These are phyloP conservation scores for Aspergillus brasiliensis DNA, from an alignment of 2,329 filamentous ascomycete species.

Conservation along the genomic window DNA sequence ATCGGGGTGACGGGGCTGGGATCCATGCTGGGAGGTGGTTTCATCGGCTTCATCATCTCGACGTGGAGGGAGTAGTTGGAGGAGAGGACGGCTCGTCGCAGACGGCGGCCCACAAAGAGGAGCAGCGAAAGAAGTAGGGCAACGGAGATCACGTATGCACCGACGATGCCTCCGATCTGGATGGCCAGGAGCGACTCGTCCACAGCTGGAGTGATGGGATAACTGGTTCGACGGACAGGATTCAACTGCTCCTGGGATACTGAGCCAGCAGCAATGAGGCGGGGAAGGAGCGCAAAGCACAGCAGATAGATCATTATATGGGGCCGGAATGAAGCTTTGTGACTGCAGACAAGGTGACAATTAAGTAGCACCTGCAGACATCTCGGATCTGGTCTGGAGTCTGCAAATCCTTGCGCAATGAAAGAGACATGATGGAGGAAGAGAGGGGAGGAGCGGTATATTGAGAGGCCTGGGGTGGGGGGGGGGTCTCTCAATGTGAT, in stretches of 20 bases:
- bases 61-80: slow-evolving; percentile 56
- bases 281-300: slow-evolving; percentile 12
- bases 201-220: slow-evolving; percentile 43
- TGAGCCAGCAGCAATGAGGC: slow-evolving; percentile 17
- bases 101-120: slow-evolving; percentile 62
- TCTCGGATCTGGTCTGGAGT: slow-evolving; percentile 23
- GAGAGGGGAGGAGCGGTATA: slow-evolving; percentile 20
- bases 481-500: slow-evolving; percentile 34
- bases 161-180: slow-evolving; percentile 81
- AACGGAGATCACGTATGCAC: slow-evolving; percentile 77
- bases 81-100: slow-evolving; percentile 54
- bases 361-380: slow-evolving; percentile 26
- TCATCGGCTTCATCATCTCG: slow-evolving; percentile 57
- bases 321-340: neutral
- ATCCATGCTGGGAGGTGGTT: slow-evolving; percentile 31
- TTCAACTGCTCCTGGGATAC: slow-evolving; percentile 12
- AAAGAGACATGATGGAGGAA: slow-evolving; percentile 23
- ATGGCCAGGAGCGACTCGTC: slow-evolving; percentile 70
- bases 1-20: slow-evolving; percentile 39
- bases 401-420: slow-evolving; percentile 32
- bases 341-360: slow-evolving; percentile 14
- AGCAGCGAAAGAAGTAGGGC: slow-evolving; percentile 70
- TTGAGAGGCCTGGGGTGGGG: slow-evolving; percentile 21
- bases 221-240: slow-evolving; percentile 9
- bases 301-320: slow-evolving; percentile 17